A percentile compares a stretch with the other conserved stretches of the same genome.
These are phyloP conservation scores for Solanum boliviense DNA, from an alignment of 257 asterid genomes.

Conservation along the genomic window DNA sequence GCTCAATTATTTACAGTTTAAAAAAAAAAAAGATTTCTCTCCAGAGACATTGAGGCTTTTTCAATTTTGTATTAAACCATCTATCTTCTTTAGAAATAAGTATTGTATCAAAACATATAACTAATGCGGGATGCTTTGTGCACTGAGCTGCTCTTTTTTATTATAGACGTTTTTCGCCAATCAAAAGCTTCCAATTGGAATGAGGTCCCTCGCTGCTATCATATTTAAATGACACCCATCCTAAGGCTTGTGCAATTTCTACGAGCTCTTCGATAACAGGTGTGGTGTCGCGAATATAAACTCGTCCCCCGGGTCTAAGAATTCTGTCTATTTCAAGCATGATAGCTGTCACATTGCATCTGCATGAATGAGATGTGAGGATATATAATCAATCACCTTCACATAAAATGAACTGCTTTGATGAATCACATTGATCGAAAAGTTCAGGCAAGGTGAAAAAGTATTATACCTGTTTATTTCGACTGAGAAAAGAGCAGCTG, in stretches of 20 bases:
- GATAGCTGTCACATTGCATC: conserved; percentile 49
- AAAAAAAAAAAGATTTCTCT: neutral
- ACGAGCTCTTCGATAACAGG: conserved; percentile 27
- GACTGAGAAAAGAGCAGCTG: conserved; percentile 49
- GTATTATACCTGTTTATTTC: conserved; percentile 38
- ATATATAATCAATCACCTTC: neutral
- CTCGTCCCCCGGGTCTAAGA: conserved; percentile 61
- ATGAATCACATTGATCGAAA: neutral
- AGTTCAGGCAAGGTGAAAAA: neutral
- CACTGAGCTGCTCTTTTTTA: neutral
- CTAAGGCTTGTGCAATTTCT: conserved; percentile 38
- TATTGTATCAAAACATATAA: neutral
- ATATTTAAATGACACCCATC: conserved; percentile 42
- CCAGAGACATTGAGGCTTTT: neutral
- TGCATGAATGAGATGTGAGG: neutral
- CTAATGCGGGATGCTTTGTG: neutral
- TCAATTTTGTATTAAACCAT: neutral
- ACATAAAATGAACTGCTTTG: neutral
- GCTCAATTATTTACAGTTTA: neutral
- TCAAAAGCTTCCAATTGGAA: conserved; percentile 46
- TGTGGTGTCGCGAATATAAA: conserved; percentile 40
- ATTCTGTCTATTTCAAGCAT: conserved; percentile 72
- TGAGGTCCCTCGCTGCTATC: conserved; percentile 56
- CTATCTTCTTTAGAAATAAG: neutral
- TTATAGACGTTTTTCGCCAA: conserved; percentile 41